Evolutionary conservation across 1,284 basidiomycete species (phyloP).

Genomic region (Rhodotorula sp.): DNA sequence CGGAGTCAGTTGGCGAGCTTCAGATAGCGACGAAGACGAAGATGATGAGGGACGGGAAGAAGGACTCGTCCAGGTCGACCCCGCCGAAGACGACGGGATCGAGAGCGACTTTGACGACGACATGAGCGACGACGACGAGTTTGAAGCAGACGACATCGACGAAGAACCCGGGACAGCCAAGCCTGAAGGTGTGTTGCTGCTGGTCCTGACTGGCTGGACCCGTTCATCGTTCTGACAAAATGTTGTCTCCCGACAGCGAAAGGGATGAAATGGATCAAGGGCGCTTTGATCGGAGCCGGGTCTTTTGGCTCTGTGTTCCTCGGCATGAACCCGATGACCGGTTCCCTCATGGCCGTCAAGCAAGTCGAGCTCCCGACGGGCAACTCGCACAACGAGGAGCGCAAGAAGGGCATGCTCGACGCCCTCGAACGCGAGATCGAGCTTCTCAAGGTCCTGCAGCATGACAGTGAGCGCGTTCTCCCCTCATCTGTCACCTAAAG

Average conservation of each 20-base stretch:
- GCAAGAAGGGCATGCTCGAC: slow-evolving; percentile 91
- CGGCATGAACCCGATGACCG: slow-evolving; percentile 93
- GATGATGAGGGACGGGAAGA: slow-evolving; percentile 41
- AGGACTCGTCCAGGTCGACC: slow-evolving; percentile 42
- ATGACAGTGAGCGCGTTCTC: slow-evolving; percentile 60
- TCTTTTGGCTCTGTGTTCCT: slow-evolving; percentile 92
- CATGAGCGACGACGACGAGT: slow-evolving; percentile 49
- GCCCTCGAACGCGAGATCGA: slow-evolving; percentile 96
- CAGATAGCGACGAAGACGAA: slow-evolving; percentile 17
- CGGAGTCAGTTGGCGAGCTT: slow-evolving; percentile 44
- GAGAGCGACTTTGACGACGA: slow-evolving; percentile 45
- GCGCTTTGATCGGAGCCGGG: slow-evolving; percentile 94
- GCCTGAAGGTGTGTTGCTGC: slow-evolving; percentile 13
- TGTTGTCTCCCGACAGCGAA: slow-evolving; percentile 1
- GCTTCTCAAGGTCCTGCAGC: slow-evolving; percentile 88
- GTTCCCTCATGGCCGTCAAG: slow-evolving; percentile 97
- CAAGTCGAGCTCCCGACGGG: slow-evolving; percentile 93
- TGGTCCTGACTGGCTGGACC: background rate
- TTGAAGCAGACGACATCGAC: slow-evolving; percentile 46
- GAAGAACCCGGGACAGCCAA: slow-evolving; percentile 40
- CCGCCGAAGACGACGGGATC: slow-evolving; percentile 38
- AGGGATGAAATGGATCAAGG: slow-evolving; percentile 83
- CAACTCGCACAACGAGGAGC: slow-evolving; percentile 82
- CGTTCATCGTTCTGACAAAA: too few species aligned
- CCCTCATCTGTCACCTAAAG: background rate